Conservation (phyloP, 2,329 filamentous ascomycete genomes). For the Dissoconium aciculare region DNA sequence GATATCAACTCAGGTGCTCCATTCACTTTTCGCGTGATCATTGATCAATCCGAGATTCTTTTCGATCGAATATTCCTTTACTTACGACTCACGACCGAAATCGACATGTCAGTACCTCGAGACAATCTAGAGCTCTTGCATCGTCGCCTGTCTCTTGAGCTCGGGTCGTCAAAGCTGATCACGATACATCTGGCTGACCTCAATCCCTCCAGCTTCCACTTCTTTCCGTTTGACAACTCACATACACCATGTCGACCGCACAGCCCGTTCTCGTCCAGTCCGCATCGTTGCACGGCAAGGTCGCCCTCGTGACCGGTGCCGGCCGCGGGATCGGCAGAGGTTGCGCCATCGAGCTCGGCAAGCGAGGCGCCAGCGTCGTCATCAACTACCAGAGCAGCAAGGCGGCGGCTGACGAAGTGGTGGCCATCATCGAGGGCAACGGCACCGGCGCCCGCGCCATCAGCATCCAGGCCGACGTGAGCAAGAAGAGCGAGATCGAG, state of each 20-base stretch:
- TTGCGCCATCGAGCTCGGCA: slow-evolving; percentile 52
- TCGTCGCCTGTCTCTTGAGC: too few species aligned
- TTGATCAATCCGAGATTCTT: too few species aligned
- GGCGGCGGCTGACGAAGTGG: slow-evolving; percentile 34
- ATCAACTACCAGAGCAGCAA: slow-evolving; percentile 49
- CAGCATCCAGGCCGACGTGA: slow-evolving; percentile 45
- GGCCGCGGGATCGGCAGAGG: slow-evolving; percentile 53
- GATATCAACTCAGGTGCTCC: too few species aligned
- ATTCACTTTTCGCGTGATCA: too few species aligned
- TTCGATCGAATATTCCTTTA: too few species aligned
- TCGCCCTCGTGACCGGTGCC: slow-evolving; percentile 48
- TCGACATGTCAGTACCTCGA: too few species aligned
- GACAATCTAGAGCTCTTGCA: too few species aligned
- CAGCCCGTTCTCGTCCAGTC: slow-evolving; percentile 29
- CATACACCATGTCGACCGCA: slow-evolving; percentile 16
- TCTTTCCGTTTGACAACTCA: too few species aligned
- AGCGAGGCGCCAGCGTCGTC: slow-evolving; percentile 48
- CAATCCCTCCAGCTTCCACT: too few species aligned
- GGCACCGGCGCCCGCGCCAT: slow-evolving; percentile 38
- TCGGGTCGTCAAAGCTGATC: too few species aligned
- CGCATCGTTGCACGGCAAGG: slow-evolving; percentile 37
- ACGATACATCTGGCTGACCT: too few species aligned
- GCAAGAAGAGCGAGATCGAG: slow-evolving; percentile 42
- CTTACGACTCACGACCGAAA: too few species aligned
- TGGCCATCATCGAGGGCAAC: slow-evolving; percentile 31